A percentile compares a stretch with the other conserved stretches of the same genome.
These are phyloP conservation scores for Pleurotus eryngii DNA, from an alignment of 768 basidiomycete species.

Conservation along the genomic window DNA sequence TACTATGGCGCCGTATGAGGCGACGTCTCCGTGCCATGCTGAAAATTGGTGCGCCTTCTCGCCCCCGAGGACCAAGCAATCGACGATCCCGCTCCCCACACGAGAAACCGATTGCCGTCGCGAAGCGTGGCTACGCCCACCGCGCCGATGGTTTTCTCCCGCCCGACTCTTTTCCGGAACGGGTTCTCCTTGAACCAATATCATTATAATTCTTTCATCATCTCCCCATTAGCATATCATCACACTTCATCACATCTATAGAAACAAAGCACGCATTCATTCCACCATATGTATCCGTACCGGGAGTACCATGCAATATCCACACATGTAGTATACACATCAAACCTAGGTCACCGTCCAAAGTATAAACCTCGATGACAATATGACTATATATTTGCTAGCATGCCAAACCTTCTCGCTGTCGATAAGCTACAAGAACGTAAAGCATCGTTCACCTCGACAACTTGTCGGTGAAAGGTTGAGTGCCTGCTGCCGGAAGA, in stretches of 20 bases:
- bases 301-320: neutral
- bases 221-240: neutral
- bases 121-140: slow-evolving; percentile 29
- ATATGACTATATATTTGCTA: too few species aligned
- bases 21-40: slow-evolving; percentile 4
- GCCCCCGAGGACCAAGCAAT: slow-evolving; percentile 27
- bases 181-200: slow-evolving; percentile 26
- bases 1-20: slow-evolving; percentile 21
- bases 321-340: too few species aligned
- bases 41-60: slow-evolving; percentile 7
- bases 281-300: neutral
- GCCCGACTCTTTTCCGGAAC: slow-evolving; percentile 47
- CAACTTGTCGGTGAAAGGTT: too few species aligned
- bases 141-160: slow-evolving; percentile 53
- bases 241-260: neutral
- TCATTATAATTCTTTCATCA: neutral
- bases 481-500: too few species aligned
- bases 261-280: neutral
- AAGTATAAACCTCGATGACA: too few species aligned
- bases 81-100: slow-evolving; percentile 22
- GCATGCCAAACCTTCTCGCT: too few species aligned
- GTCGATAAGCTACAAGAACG: too few species aligned
- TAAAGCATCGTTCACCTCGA: too few species aligned
- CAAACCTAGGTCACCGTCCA: too few species aligned
- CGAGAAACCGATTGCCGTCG: slow-evolving; percentile 27